Percentiles rank a stretch among this genome's conserved stretches.
These are phyloP conservation scores for Cutaneotrichosporon mucoides DNA, from an alignment of 1,284 basidiomycete genomes.

Conservation along the genomic window DNA sequence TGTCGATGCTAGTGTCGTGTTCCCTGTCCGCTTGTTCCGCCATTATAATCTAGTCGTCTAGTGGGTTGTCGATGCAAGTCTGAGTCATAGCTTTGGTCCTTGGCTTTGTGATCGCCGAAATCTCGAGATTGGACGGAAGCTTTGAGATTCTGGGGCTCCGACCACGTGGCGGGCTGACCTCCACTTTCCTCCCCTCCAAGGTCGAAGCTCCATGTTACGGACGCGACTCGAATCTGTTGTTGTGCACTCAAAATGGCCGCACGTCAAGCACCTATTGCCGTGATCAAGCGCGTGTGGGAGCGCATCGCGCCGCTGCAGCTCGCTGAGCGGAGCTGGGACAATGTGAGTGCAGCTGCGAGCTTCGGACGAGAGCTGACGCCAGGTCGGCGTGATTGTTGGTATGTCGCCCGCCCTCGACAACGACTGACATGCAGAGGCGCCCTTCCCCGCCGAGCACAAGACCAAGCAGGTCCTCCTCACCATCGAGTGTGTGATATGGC, in stretches of 20 bases:
- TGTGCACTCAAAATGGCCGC: too few species aligned
- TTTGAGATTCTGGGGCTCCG: slow-evolving; percentile 6
- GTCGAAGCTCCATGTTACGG: too few species aligned
- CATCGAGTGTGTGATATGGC: slow-evolving; percentile 61
- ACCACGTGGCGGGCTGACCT: background rate
- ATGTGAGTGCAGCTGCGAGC: slow-evolving; percentile 56
- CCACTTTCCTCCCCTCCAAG: too few species aligned
- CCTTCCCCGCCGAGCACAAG: slow-evolving; percentile 54
- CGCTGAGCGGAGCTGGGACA: slow-evolving; percentile 80
- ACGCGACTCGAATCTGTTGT: too few species aligned
- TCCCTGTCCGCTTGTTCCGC: slow-evolving; percentile 1
- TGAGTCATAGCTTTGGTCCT: background rate
- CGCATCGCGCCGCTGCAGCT: slow-evolving; percentile 78
- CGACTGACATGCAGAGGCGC: slow-evolving; percentile 59
- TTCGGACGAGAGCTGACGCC: slow-evolving; percentile 13
- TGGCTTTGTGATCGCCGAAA: too few species aligned
- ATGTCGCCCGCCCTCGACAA: background rate
- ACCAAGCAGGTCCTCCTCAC: slow-evolving; percentile 71
- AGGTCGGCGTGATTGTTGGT: slow-evolving; percentile 84
- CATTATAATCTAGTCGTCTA: background rate
- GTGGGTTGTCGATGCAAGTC: too few species aligned
- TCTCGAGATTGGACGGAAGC: background rate
- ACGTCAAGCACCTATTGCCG: slow-evolving; percentile 28
- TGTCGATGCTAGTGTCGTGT: slow-evolving; percentile 19
- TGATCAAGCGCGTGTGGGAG: slow-evolving; percentile 48